Evolutionary conservation across 2,329 filamentous ascomycete species (phyloP), one percentile per base, ranked within the genome.

Genomic region (Alternaria rosae): DNA sequence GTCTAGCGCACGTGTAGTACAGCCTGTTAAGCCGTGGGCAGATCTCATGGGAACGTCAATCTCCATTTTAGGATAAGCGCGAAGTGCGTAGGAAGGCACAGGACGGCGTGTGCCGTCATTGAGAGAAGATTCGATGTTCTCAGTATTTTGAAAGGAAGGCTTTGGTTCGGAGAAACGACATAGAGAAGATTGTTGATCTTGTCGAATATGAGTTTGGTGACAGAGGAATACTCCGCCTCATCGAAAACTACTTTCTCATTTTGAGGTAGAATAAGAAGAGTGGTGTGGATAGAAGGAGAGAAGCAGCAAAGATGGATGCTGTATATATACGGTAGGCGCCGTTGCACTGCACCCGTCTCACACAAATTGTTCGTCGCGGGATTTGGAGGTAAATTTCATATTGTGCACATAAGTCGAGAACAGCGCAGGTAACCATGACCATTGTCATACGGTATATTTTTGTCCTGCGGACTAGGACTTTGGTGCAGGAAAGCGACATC

Each of bases 51-150:
- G 4, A 30, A 13, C 0, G 0, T 32, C 2, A 5, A 10, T 3
- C 4, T 4, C 13, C 30, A 35, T n/a, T 15, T n/a, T n/a, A 8
- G 7, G 6, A 15, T 8, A 35, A 10, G 8, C 32, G 4, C 35
- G 15, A 38, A 38, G 32, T n/a, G 32, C 6, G n/a, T 17, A 3
- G 9, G n/a, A 6, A 38, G n/a, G 5, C 15, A 9, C 35, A 38
- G 35, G 1, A 38, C 35, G 1, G n/a, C 35, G 35, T 9, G 11
- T 9, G 35, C 2, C n/a, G 17, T n/a, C 35, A 38, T 38, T 5
- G 4, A n/a, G 0, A 10, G 0, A 5, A n/a, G 9, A 1, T n/a
- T 0, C 1, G 5, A 10, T 0, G 15, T 5, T 38, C n/a, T 38
- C 11, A 9, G 8, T 38, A 6, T 10, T 11, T 11, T 3, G 35